These are phyloP conservation scores for Trichosporon coremiiforme DNA, from an alignment of 1,284 basidiomycete genomes.

Conservation along the genomic window DNA sequence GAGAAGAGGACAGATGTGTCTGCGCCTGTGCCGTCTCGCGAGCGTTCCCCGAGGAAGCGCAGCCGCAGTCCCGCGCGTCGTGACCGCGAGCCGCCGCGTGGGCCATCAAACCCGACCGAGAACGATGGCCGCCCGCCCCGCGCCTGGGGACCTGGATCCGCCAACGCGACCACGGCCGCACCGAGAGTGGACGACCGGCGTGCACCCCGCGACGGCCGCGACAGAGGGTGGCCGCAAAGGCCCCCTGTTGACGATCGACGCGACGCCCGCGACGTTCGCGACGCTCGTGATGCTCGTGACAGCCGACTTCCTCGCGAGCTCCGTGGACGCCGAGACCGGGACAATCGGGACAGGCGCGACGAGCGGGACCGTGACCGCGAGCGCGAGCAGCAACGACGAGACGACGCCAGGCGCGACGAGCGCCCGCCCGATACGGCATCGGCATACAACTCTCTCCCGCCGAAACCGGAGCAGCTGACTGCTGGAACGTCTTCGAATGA, in stretches of 20 bases:
- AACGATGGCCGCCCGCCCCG: neutral
- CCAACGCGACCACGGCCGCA: neutral
- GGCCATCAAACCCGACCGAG: neutral
- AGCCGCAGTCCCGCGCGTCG: neutral
- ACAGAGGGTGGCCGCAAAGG: conserved; percentile 15
- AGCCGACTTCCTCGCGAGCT: neutral
- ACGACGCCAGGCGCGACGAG: neutral
- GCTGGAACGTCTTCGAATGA: neutral
- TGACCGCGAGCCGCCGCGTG: conserved; percentile 10
- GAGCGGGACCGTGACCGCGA: conserved; percentile 3
- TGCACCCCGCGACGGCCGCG: conserved; percentile 7
- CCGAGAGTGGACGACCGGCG: conserved; percentile 15
- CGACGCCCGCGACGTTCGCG: conserved; percentile 20
- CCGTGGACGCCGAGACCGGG: neutral
- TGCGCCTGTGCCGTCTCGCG: neutral
- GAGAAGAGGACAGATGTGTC: neutral
- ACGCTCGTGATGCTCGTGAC: conserved; percentile 3
- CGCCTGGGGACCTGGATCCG: conserved; percentile 17
- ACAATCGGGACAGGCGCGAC: conserved; percentile 8
- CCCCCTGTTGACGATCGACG: conserved; percentile 17
- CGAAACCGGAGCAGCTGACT: conserved; percentile 17
- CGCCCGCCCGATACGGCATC: neutral
- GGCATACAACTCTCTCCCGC: neutral
- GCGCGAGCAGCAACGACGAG: conserved; percentile 18
- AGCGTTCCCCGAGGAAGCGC: neutral